Percentiles rank a stretch among this genome's conserved stretches.
These are phyloP conservation scores for Phytophthora fragariaefolia DNA, from an alignment of 352 stramenopile species.

Conservation along the genomic window DNA sequence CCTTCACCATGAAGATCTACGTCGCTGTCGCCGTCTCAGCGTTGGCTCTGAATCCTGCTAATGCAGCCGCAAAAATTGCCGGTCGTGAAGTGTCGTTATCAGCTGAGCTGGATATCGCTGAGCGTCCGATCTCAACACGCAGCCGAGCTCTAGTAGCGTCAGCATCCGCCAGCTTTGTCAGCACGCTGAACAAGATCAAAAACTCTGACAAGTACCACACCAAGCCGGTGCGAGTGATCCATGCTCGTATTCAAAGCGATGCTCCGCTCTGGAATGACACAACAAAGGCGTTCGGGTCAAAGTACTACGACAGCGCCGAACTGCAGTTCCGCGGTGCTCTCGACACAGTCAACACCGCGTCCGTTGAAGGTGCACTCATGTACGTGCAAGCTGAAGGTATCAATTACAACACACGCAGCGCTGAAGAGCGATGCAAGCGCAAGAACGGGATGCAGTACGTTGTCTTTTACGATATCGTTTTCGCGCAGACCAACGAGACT, in stretches of 20 bases:
- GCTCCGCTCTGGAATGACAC: conserved; percentile 56
- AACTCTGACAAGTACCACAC: conserved; percentile 64
- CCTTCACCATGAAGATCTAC: conserved; percentile 31
- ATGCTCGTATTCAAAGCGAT: conserved; percentile 68
- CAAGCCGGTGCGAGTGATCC: conserved; percentile 59
- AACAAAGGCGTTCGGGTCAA: conserved; percentile 46
- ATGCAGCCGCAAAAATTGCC: conserved; percentile 6
- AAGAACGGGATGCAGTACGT: conserved; percentile 47
- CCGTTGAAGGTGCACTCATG: conserved; percentile 57
- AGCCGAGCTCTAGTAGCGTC: conserved; percentile 23
- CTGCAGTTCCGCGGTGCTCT: conserved; percentile 43
- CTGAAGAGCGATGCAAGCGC: conserved; percentile 33
- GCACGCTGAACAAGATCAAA: conserved; percentile 29
- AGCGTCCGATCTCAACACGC: conserved; percentile 6
- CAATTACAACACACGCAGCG: conserved; percentile 46
- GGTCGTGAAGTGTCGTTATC: conserved; percentile 27
- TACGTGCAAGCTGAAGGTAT: conserved; percentile 63
- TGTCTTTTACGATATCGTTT: conserved; percentile 49
- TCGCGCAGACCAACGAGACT: conserved; percentile 38
- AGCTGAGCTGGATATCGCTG: conserved; percentile 25
- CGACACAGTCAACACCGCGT: conserved; percentile 50
- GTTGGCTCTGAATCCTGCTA: conserved; percentile 14
- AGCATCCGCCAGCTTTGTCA: conserved; percentile 31
- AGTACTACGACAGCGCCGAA: conserved; percentile 43
- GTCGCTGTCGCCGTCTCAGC: conserved; percentile 22